These are phyloP conservation scores for Coprinopsis cinerea DNA, from an alignment of 768 basidiomycete genomes.

Conservation along the genomic window DNA sequence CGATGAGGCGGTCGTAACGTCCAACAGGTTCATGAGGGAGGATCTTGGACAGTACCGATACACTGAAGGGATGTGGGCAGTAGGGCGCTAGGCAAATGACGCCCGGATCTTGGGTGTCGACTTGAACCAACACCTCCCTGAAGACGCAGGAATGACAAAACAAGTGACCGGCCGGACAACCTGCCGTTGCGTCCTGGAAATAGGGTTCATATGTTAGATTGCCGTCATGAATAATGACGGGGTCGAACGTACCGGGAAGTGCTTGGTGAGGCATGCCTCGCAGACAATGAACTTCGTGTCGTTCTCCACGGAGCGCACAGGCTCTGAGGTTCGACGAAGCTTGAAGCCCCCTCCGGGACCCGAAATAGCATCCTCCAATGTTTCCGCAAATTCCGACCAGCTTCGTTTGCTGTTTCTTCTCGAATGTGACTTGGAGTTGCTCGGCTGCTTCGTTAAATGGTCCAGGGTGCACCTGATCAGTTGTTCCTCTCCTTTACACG, in stretches of 20 bases:
- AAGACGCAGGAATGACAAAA: slow-evolving; percentile 1
- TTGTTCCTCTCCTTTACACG: not conserved
- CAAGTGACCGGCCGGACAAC: not conserved
- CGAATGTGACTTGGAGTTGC: not conserved
- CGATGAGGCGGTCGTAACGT: not conserved
- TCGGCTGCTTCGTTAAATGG: not conserved
- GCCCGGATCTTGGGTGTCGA: not conserved
- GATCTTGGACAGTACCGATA: not conserved
- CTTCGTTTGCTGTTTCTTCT: not conserved
- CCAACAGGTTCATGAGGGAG: not conserved
- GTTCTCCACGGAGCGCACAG: too few species aligned
- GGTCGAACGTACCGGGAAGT: not conserved
- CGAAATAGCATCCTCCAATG: not conserved
- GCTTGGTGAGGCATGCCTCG: not conserved
- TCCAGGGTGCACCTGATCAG: not conserved
- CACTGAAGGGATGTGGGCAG: not conserved
- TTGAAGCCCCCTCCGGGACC: not conserved
- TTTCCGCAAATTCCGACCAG: not conserved
- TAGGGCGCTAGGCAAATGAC: not conserved
- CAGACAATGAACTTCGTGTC: not conserved
- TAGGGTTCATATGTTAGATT: not conserved
- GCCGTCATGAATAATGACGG: not conserved
- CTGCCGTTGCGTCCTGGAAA: not conserved
- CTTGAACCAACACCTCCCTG: not conserved
- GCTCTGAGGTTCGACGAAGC: too few species aligned